phyloP scores from a whole-genome alignment of 148 eudicot species.

The Rhododendron kiyosumense region DNA sequence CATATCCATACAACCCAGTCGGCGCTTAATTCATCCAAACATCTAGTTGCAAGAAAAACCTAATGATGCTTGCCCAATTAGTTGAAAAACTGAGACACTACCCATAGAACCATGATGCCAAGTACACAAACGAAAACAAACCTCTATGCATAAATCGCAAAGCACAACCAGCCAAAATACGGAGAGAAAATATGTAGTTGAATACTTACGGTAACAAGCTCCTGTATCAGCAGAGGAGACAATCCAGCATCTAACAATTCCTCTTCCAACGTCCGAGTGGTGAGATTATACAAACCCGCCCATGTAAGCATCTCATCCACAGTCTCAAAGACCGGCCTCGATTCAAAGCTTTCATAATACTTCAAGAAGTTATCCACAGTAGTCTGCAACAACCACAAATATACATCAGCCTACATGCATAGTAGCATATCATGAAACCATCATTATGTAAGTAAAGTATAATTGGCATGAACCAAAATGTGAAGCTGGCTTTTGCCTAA shows the following conservation, averaged over 20 bases:
- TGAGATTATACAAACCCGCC: conserved; percentile 79
- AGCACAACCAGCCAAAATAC: not conserved
- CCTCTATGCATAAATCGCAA: not conserved
- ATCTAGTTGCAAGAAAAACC: not conserved
- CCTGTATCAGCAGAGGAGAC: conserved; percentile 69
- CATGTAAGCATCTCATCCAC: conserved; percentile 90
- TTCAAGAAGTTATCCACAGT: not conserved
- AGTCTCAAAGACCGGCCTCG: conserved; percentile 68
- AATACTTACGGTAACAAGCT: conserved; percentile 31
- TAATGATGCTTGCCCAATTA: not conserved
- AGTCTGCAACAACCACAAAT: not conserved
- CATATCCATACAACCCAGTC: not conserved
- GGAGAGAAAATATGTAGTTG: not conserved
- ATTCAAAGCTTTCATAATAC: conserved; percentile 19
- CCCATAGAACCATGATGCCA: not conserved
- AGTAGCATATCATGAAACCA: not conserved
- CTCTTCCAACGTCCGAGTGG: conserved; percentile 55
- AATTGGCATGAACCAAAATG: not conserved
- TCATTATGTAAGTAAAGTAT: not conserved
- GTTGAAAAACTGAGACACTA: not conserved
- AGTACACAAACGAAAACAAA: not conserved
- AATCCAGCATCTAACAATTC: conserved; percentile 62
- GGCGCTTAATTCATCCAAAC: not conserved
- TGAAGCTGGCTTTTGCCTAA: not conserved
- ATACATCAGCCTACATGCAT: not conserved